Base-by-base conservation (phyloP, 2,329 filamentous ascomycete genomes). In the Phyllosticta citrichinensis region DNA sequence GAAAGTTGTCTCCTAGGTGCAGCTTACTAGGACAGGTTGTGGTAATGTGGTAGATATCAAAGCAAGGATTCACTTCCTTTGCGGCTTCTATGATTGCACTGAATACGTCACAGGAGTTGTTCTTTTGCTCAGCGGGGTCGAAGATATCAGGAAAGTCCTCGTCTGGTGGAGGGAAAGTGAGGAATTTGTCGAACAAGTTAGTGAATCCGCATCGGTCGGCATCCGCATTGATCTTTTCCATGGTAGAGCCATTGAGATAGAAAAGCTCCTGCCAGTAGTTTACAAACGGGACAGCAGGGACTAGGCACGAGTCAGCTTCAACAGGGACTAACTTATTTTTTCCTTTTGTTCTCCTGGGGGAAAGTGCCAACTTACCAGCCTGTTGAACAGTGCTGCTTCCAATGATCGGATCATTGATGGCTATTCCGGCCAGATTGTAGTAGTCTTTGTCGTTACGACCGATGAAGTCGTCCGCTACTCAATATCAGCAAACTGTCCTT, bases 371-470 rank as follows among this genome's bases (percentile, higher is more conserved):
- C 70, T 52, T 64, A 67, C 64, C 71, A 64, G 69, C 68, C 62
- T 75, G 70, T 65, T 77, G 75, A 12, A 68, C 67, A 0, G 71
- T 73, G 17, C 72, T 72, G 52, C 76, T 72, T 11, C 76, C 76
- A 56, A 77, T 73, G 62, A 76, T 75, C 11, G 76, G 77, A 57
- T 80, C 74, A 62, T 79, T 80, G 71, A 81, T 80, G 10, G 73
- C 73, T 25, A 79, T 74, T 62, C 81, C 81, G 22, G 73, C 75
- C 1, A 83, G 66, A 65, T 83, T 77, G 69, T 78, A 83, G 69
- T 82, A 76, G 14, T 78, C 73, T 2, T 73, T 74, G 64, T 80
- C 75, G 57, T 79, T 77, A 35, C 86, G 80, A 53, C 84, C 73
- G 71, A 83, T 80, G 5, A 63, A 59, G 30, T 63, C 54, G 27